A percentile compares a stretch with the other conserved stretches of the same genome.
Evolutionary conservation across 352 stramenopile species (phyloP).

Genomic region (Pythium diclinum): DNA sequence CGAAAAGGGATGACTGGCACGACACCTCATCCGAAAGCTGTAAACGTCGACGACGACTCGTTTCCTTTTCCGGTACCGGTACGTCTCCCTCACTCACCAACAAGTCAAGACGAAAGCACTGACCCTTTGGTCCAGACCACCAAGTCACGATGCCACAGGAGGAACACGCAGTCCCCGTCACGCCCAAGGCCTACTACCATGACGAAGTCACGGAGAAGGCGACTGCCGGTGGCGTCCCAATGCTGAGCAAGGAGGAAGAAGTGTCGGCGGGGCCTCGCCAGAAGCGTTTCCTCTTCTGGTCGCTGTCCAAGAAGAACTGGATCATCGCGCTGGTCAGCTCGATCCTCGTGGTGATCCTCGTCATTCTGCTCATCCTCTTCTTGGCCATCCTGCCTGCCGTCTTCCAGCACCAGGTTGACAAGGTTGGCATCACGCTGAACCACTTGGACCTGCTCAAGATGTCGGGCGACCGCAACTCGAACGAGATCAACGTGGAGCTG

Average conservation of each 20-base stretch:
- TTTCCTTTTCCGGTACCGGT: background rate
- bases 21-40: background rate
- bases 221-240: background rate
- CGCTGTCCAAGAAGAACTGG: conserved; percentile 54
- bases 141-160: conserved; percentile 6
- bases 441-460: conserved; percentile 62
- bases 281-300: conserved; percentile 53
- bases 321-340: conserved; percentile 42
- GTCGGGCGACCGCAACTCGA: conserved; percentile 30
- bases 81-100: background rate
- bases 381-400: conserved; percentile 51
- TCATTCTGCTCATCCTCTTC: conserved; percentile 63
- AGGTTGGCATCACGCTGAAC: conserved; percentile 57
- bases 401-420: conserved; percentile 64
- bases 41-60: conserved; percentile 2
- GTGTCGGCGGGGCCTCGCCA: conserved; percentile 2
- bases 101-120: background rate
- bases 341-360: conserved; percentile 39
- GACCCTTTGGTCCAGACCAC: background rate
- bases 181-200: conserved; percentile 2
- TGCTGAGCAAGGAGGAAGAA: conserved; percentile 2
- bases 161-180: background rate
- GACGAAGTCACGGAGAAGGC: conserved; percentile 3
- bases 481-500: conserved; percentile 44
- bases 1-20: conserved; percentile 1